These are phyloP conservation scores for Endocalyx cinctus DNA, from an alignment of 2,329 filamentous ascomycete genomes.

Conservation along the genomic window DNA sequence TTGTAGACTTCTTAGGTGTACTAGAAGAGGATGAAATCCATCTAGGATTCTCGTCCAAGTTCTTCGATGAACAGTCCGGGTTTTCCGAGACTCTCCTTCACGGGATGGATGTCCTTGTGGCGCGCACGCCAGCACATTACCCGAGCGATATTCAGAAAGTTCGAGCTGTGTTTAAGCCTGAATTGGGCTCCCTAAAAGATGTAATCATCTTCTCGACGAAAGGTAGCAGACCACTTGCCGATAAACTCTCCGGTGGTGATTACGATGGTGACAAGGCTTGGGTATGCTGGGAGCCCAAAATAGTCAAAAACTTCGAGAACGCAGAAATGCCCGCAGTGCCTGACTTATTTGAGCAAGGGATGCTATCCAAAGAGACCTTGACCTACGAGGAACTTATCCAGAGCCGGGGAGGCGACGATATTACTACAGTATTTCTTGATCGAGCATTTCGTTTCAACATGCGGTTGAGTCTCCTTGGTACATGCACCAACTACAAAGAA, in stretches of 20 bases:
- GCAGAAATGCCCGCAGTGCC: slow-evolving; percentile 41
- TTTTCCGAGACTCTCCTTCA: slow-evolving; percentile 51
- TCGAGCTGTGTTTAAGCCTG: slow-evolving; percentile 50
- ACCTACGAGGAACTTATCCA: slow-evolving; percentile 44
- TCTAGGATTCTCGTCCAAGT: slow-evolving; percentile 63
- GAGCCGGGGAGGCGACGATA: slow-evolving; percentile 11
- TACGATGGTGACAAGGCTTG: slow-evolving; percentile 76
- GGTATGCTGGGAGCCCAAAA: slow-evolving; percentile 66
- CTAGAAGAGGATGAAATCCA: slow-evolving; percentile 64
- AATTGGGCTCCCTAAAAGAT: slow-evolving; percentile 66
- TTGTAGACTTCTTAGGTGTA: slow-evolving; percentile 60
- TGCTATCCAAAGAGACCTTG: slow-evolving; percentile 44
- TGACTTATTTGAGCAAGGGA: slow-evolving; percentile 42
- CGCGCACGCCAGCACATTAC: slow-evolving; percentile 64
- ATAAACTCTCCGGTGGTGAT: slow-evolving; percentile 71
- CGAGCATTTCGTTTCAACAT: slow-evolving; percentile 55
- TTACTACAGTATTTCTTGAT: slow-evolving; percentile 43
- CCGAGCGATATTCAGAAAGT: slow-evolving; percentile 70
- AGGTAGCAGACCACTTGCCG: slow-evolving; percentile 59
- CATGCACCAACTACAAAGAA: slow-evolving; percentile 61
- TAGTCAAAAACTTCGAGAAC: slow-evolving; percentile 65
- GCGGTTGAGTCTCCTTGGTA: slow-evolving; percentile 53
- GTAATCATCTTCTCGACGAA: slow-evolving; percentile 71
- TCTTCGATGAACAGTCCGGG: slow-evolving; percentile 50
- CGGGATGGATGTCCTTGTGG: slow-evolving; percentile 59